Evolutionary conservation across 2,329 filamentous ascomycete genomes (phyloP).

Genomic region (Penicillium sp.): DNA sequence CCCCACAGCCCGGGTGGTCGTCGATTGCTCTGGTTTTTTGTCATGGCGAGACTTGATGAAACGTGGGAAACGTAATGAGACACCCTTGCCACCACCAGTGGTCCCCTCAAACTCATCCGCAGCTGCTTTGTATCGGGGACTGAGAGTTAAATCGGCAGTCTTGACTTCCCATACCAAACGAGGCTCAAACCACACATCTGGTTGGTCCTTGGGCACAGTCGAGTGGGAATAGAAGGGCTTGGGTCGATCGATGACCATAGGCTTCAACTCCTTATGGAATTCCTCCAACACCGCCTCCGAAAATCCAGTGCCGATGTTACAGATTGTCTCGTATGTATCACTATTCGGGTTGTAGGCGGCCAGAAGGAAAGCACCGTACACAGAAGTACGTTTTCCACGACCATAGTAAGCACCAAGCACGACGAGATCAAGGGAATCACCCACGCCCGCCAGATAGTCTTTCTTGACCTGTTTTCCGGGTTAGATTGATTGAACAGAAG

Average conservation of each 20-base stretch:
- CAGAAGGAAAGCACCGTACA: slow-evolving; percentile 93
- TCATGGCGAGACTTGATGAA: slow-evolving; percentile 92
- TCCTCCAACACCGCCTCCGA: slow-evolving; percentile 91
- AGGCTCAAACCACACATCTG: slow-evolving; percentile 98
- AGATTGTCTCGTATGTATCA: slow-evolving; percentile 90
- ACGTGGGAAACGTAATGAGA: slow-evolving; percentile 85
- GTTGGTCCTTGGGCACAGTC: slow-evolving; percentile 81
- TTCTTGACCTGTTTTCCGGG: slow-evolving; percentile 73
- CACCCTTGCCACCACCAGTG: slow-evolving; percentile 68
- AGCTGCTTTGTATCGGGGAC: slow-evolving; percentile 90
- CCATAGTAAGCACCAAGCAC: slow-evolving; percentile 93
- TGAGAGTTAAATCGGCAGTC: slow-evolving; percentile 90
- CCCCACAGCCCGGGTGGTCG: slow-evolving; percentile 77
- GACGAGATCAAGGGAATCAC: slow-evolving; percentile 93
- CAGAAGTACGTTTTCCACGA: slow-evolving; percentile 90
- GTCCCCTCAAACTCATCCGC: slow-evolving; percentile 74
- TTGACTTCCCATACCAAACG: slow-evolving; percentile 96
- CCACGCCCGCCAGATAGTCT: slow-evolving; percentile 90
- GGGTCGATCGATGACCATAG: slow-evolving; percentile 78
- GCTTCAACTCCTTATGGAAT: slow-evolving; percentile 71
- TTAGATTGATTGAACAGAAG: not conserved
- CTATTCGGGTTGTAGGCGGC: slow-evolving; percentile 83
- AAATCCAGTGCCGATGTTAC: slow-evolving; percentile 98
- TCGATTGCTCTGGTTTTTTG: slow-evolving; percentile 92
- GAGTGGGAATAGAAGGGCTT: slow-evolving; percentile 96